Percentiles rank a stretch among this genome's conserved stretches.
phyloP scores from a whole-genome alignment of 2,329 filamentous ascomycete species.

The Niveomyces coronatus region DNA sequence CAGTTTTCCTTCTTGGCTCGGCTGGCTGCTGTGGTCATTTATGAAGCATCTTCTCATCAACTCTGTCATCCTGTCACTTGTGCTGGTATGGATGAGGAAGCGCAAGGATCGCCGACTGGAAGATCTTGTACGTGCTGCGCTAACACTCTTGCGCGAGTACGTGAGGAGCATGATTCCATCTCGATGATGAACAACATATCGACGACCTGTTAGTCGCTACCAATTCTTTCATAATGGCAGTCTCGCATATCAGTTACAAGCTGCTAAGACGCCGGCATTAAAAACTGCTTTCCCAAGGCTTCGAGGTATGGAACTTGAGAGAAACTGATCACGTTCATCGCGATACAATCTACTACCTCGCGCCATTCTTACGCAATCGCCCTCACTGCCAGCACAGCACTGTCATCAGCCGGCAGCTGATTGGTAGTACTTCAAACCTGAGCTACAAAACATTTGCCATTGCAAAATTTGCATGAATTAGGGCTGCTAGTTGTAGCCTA shows the following conservation, averaged over 20 bases:
- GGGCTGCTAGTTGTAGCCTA: background rate
- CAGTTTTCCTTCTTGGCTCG: conserved; percentile 57
- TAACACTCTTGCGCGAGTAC: conserved; percentile 49
- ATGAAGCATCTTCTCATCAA: conserved; percentile 69
- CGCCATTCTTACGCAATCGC: no score
- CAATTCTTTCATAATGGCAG: background rate
- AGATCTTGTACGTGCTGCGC: conserved; percentile 57
- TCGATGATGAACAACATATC: conserved; percentile 30
- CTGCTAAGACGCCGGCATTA: no score
- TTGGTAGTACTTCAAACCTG: no score
- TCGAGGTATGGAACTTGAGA: no score
- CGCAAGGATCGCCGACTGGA: conserved; percentile 63
- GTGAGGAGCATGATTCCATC: conserved; percentile 47
- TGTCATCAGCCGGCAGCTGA: no score
- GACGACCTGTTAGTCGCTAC: no score
- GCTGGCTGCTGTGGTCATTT: conserved; percentile 58
- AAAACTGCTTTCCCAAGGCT: no score
- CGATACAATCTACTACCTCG: no score
- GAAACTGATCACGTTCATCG: no score
- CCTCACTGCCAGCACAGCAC: no score
- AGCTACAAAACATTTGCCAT: conserved; percentile 1
- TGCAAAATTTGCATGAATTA: conserved; percentile 2
- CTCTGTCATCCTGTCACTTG: conserved; percentile 50
- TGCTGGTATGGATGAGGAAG: conserved; percentile 63
- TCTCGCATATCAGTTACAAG: no score